phyloP scores from a whole-genome alignment of 2,329 filamentous ascomycete species.

The Aspergillus pseudoglaucus region DNA sequence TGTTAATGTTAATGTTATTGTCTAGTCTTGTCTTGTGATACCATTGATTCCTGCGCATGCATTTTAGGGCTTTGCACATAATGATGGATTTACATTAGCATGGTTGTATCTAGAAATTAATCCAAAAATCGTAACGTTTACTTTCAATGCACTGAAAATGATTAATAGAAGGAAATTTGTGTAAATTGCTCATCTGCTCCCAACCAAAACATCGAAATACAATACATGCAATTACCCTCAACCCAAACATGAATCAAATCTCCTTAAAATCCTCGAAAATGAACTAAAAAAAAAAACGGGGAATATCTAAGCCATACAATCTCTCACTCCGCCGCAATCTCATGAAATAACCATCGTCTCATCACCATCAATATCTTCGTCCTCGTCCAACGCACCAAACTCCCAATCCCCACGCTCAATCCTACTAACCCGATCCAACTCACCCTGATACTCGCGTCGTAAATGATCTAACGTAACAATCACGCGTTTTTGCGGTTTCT shows the following conservation, averaged over 20 bases:
- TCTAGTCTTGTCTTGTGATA: neutral
- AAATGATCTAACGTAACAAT: conserved; percentile 82
- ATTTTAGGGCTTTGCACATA: neutral
- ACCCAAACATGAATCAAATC: no score
- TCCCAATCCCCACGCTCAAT: conserved; percentile 88
- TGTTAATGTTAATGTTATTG: conserved; percentile 14
- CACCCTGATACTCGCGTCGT: conserved; percentile 79
- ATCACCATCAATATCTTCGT: conserved; percentile 24
- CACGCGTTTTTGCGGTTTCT: conserved; percentile 53
- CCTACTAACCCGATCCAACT: conserved; percentile 79
- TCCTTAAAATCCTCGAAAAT: neutral
- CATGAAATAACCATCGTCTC: conserved; percentile 30
- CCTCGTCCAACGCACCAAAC: conserved; percentile 46
- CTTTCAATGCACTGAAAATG: no score
- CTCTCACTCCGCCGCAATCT: neutral
- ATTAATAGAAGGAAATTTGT: no score
- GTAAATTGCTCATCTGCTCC: no score
- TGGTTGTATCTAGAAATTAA: neutral
- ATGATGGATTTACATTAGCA: conserved; percentile 5
- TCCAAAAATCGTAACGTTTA: neutral
- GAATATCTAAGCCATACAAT: neutral
- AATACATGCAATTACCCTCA: no score
- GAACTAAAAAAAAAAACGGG: neutral
- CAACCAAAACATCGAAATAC: no score
- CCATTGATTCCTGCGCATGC: neutral